Percentiles rank a stretch among this genome's conserved stretches.
Conservation (phyloP, 805 yeast genomes). For the Wickerhamiella brachini region DNA sequence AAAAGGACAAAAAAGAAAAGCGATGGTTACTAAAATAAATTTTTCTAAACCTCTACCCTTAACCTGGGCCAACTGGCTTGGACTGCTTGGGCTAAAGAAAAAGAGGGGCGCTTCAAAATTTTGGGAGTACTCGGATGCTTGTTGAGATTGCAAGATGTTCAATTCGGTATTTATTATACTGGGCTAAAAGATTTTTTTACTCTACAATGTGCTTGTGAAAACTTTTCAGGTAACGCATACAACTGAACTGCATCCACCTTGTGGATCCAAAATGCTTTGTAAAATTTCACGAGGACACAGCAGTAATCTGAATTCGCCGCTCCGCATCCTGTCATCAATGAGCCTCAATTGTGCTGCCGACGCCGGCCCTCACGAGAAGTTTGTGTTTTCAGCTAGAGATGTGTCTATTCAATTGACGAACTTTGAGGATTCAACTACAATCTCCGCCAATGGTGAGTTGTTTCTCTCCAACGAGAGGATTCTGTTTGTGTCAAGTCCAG, state of each 20-base stretch:
- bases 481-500: slow-evolving; percentile 5
- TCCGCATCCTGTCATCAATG: slow-evolving; percentile 5
- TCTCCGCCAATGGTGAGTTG: slow-evolving; percentile 3
- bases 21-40: slow-evolving; percentile 1
- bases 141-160: too few species aligned
- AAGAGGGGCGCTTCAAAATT: too few species aligned
- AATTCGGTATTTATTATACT: too few species aligned
- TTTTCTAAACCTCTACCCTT: background rate
- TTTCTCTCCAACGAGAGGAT: slow-evolving; percentile 15
- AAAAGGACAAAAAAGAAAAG: background rate
- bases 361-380: background rate
- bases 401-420: slow-evolving; percentile 5
- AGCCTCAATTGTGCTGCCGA: slow-evolving; percentile 13
- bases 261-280: background rate
- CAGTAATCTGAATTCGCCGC: too few species aligned
- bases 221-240: too few species aligned
- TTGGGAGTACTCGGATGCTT: too few species aligned
- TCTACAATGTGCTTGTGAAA: too few species aligned
- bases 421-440: slow-evolving; percentile 5
- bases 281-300: background rate
- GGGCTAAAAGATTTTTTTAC: too few species aligned
- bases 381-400: background rate
- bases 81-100: too few species aligned
- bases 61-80: background rate
- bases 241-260: background rate